These are phyloP conservation scores for Prunus dulcis DNA, from an alignment of 306 rosid genomes.

Conservation along the genomic window DNA sequence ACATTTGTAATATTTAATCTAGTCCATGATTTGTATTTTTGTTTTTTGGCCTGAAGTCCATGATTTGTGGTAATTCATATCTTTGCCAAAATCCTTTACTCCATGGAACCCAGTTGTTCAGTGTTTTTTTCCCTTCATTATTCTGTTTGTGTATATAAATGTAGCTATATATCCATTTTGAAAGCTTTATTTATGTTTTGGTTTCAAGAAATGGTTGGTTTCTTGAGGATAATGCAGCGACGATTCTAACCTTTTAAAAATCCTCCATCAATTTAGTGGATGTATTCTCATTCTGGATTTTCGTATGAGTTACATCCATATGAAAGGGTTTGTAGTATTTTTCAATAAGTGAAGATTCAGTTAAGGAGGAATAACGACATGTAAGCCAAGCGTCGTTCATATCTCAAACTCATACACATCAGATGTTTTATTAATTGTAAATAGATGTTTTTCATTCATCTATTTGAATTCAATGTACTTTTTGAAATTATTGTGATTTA, in stretches of 20 bases:
- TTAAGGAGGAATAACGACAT: not conserved
- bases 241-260: not conserved
- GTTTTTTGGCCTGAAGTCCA: not conserved
- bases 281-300: not conserved
- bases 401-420: not conserved
- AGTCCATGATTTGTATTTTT: not conserved
- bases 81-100: not conserved
- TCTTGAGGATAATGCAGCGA: not conserved
- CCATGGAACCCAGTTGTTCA: not conserved
- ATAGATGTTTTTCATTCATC: not conserved
- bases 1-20: not conserved
- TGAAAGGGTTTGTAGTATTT: not conserved
- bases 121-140: not conserved
- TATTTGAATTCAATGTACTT: not conserved
- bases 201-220: not conserved
- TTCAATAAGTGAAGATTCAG: not conserved
- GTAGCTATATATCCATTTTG: not conserved
- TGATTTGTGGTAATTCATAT: not conserved
- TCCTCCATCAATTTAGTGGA: not conserved
- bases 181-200: no score
- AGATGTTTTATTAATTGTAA: not conserved
- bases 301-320: not conserved
- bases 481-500: not conserved
- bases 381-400: not conserved
- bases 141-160: not conserved